Evolutionary conservation across 2,329 filamentous ascomycete genomes (phyloP).

Genomic region (Paracamarosporium sp.): DNA sequence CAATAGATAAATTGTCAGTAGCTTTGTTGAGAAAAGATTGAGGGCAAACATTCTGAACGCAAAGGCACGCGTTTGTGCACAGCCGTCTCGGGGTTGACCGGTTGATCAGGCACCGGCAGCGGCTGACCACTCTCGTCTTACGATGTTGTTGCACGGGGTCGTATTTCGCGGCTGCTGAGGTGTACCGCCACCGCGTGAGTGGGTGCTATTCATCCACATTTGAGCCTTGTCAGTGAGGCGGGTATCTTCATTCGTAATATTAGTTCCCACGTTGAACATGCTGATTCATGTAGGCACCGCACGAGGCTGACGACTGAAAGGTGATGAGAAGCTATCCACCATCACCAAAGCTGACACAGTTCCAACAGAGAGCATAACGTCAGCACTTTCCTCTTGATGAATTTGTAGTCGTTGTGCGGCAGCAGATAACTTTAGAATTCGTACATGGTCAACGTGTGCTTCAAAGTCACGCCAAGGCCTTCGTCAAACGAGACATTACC

Average conservation of each 20-base stretch:
- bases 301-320: too few species aligned
- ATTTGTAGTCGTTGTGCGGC: too few species aligned
- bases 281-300: too few species aligned
- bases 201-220: background rate
- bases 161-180: slow-evolving; percentile 6
- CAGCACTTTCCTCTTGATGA: too few species aligned
- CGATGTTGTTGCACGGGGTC: slow-evolving; percentile 6
- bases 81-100: slow-evolving; percentile 4
- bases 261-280: background rate
- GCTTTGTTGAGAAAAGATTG: background rate
- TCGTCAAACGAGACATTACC: too few species aligned
- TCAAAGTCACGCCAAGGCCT: too few species aligned
- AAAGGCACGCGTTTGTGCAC: background rate
- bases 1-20: background rate
- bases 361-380: too few species aligned
- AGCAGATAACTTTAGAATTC: too few species aligned
- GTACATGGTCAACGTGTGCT: too few species aligned
- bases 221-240: background rate
- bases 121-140: slow-evolving; percentile 11
- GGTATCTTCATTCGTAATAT: background rate
- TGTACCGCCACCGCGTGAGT: background rate
- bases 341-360: too few species aligned
- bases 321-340: too few species aligned
- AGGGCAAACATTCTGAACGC: background rate
- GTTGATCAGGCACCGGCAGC: slow-evolving; percentile 14